A percentile compares a stretch with the other conserved stretches of the same genome.
Evolutionary conservation across 345 rosid species (phyloP).

Genomic region (Fremontodendron californicum): DNA sequence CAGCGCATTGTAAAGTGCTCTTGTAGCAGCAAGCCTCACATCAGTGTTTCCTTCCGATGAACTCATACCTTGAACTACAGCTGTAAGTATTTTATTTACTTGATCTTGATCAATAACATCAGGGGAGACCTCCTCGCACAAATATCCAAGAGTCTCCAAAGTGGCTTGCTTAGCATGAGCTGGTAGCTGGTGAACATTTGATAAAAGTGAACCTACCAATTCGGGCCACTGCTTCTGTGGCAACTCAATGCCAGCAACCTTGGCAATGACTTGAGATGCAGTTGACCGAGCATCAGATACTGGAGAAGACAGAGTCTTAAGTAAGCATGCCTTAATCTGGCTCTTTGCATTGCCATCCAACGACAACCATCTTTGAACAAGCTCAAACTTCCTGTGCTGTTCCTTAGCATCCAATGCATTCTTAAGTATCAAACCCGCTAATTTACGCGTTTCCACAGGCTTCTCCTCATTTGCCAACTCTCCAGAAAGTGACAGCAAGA

Average conservation of each 20-base stretch:
- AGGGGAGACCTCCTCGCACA: conserved; percentile 72
- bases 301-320: conserved; percentile 58
- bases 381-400: conserved; percentile 37
- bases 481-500: conserved; percentile 60
- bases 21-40: conserved; percentile 62
- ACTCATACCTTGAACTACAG: conserved; percentile 67
- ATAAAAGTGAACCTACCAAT: conserved; percentile 54
- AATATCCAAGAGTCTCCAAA: conserved; percentile 70
- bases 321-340: conserved; percentile 53
- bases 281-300: conserved; percentile 62
- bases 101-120: conserved; percentile 71
- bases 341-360: conserved; percentile 46
- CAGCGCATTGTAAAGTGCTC: conserved; percentile 56
- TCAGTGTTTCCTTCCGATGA: conserved; percentile 51
- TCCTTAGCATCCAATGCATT: conserved; percentile 80
- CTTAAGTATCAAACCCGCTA: conserved; percentile 66
- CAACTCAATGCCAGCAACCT: conserved; percentile 70
- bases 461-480: conserved; percentile 47
- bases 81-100: conserved; percentile 71
- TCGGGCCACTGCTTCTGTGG: conserved; percentile 87
- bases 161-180: conserved; percentile 72
- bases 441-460: conserved; percentile 68
- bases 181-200: conserved; percentile 57
- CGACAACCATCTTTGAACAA: conserved; percentile 68
- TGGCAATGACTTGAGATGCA: conserved; percentile 68